These are phyloP conservation scores for Lachancea lanzarotensis DNA, from an alignment of 805 yeast species.

Conservation along the genomic window DNA sequence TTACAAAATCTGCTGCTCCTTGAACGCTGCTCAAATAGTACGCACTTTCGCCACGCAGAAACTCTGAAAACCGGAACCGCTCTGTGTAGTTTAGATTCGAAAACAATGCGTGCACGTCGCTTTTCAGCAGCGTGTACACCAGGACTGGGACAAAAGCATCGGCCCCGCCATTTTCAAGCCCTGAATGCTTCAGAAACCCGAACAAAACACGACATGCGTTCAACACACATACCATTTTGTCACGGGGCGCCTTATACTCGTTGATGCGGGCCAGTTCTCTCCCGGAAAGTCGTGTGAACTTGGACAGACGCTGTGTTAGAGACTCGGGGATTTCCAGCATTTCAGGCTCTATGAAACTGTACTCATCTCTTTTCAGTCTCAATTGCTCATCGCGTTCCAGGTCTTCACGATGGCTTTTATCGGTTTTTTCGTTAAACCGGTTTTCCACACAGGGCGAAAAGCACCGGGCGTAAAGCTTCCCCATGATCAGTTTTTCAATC, in stretches of 20 bases:
- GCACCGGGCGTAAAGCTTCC: slow-evolving; percentile 67
- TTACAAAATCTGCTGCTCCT: slow-evolving; percentile 79
- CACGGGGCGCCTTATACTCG: slow-evolving; percentile 86
- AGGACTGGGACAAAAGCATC: slow-evolving; percentile 89
- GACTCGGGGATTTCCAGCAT: slow-evolving; percentile 71
- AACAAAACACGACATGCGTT: slow-evolving; percentile 91
- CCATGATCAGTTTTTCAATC: slow-evolving; percentile 86
- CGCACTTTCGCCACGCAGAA: slow-evolving; percentile 80
- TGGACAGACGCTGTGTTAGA: slow-evolving; percentile 41
- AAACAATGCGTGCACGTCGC: slow-evolving; percentile 56
- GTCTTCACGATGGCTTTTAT: slow-evolving; percentile 56
- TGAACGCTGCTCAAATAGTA: slow-evolving; percentile 87
- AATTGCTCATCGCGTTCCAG: slow-evolving; percentile 52
- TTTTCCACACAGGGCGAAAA: slow-evolving; percentile 57
- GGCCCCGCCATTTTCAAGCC: slow-evolving; percentile 71
- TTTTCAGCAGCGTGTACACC: slow-evolving; percentile 68
- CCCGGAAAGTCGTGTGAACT: slow-evolving; percentile 61
- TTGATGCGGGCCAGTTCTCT: slow-evolving; percentile 72
- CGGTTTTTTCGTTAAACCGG: slow-evolving; percentile 36
- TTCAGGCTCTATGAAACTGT: slow-evolving; percentile 62
- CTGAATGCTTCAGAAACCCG: slow-evolving; percentile 66
- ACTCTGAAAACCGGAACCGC: slow-evolving; percentile 68
- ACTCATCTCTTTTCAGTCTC: slow-evolving; percentile 48
- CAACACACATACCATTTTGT: slow-evolving; percentile 82
- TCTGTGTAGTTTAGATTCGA: slow-evolving; percentile 84